These are phyloP conservation scores for Cercospora beticola DNA, from an alignment of 2,329 filamentous ascomycete species.

Conservation along the genomic window DNA sequence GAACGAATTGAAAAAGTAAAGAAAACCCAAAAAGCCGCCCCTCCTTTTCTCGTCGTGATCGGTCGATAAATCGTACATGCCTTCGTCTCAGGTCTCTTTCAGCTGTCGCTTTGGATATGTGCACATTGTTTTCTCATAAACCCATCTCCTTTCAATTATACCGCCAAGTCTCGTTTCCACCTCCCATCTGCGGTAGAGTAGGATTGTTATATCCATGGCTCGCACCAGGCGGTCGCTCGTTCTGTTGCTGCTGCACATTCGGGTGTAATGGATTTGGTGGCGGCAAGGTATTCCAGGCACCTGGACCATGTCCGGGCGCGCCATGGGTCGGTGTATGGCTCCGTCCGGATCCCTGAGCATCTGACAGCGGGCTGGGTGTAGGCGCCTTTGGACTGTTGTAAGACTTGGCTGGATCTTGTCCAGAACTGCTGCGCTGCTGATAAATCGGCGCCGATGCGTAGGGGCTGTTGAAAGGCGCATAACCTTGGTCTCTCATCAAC, in stretches of 20 bases:
- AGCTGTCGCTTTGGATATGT: not conserved
- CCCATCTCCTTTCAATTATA: constrained; percentile 25
- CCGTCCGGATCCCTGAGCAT: constrained; percentile 30
- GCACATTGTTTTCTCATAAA: not conserved
- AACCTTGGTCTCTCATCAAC: constrained; percentile 37
- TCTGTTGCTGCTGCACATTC: not conserved
- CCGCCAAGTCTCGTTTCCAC: constrained; percentile 29
- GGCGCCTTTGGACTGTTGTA: constrained; percentile 37
- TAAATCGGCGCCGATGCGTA: constrained; percentile 15
- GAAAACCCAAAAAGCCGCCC: not conserved
- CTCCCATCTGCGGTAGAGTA: constrained; percentile 35
- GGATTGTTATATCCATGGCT: constrained; percentile 28
- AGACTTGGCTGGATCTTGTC: constrained; percentile 31
- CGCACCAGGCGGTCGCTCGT: constrained; percentile 15
- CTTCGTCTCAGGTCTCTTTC: not conserved
- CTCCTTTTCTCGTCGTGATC: not conserved
- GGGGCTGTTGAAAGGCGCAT: constrained; percentile 21
- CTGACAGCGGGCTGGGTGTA: constrained; percentile 36
- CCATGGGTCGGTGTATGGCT: constrained; percentile 24
- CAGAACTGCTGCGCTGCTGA: constrained; percentile 29
- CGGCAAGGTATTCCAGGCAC: constrained; percentile 25
- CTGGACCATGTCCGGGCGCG: not conserved
- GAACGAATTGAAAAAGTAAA: not conserved
- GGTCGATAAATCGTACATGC: not conserved
- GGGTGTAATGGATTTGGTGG: constrained; percentile 15